Conservation (phyloP, 2,329 filamentous ascomycete species). For the Colletotrichum sp. region DNA sequence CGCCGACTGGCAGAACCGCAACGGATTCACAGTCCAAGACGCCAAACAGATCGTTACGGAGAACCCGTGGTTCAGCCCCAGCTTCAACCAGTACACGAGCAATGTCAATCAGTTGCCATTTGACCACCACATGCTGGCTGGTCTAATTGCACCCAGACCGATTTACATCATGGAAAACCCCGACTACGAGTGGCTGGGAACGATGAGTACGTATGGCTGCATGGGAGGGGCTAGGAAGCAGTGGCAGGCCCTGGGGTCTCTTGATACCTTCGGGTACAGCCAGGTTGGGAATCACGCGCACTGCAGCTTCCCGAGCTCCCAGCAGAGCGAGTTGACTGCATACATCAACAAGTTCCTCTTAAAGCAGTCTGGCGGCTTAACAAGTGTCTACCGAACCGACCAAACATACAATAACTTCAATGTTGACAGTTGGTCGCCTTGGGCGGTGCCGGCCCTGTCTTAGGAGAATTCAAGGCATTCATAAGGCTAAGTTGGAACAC, state of each 20-base stretch:
- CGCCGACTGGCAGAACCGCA: slow-evolving; percentile 36
- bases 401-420: slow-evolving; percentile 14
- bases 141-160: slow-evolving; percentile 53
- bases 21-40: slow-evolving; percentile 53
- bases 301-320: slow-evolving; percentile 52
- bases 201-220: slow-evolving; percentile 52
- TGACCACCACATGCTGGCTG: slow-evolving; percentile 59
- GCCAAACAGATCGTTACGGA: slow-evolving; percentile 55
- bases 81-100: slow-evolving; percentile 58
- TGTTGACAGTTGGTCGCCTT: slow-evolving; percentile 15
- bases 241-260: slow-evolving; percentile 51
- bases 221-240: slow-evolving; percentile 52
- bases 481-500: fast-evolving
- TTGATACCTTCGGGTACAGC: slow-evolving; percentile 54
- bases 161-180: slow-evolving; percentile 58
- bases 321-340: slow-evolving; percentile 48
- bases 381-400: slow-evolving; percentile 10
- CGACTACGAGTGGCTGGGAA: slow-evolving; percentile 55
- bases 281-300: slow-evolving; percentile 53
- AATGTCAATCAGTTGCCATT: slow-evolving; percentile 49
- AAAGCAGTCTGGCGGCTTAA: slow-evolving; percentile 13
- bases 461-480: fast-evolving
- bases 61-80: slow-evolving; percentile 57
- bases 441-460: slow-evolving; percentile 4
- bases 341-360: slow-evolving; percentile 55